phyloP scores from a whole-genome alignment of 805 yeast species.

The Isabelozyma gotoi region DNA sequence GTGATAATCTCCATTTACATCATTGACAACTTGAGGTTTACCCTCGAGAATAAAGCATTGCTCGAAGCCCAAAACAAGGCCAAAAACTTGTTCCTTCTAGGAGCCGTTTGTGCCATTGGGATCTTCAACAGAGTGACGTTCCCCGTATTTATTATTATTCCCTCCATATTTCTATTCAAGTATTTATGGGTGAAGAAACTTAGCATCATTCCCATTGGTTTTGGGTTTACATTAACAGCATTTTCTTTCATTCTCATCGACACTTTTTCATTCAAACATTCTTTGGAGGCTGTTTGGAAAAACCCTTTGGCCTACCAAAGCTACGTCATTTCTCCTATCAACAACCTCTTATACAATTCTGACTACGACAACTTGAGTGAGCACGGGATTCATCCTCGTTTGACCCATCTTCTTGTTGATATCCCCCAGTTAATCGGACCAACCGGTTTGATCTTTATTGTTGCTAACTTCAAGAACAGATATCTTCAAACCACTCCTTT shows the following conservation, averaged over 20 bases:
- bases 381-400: conserved; percentile 84
- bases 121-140: conserved; percentile 85
- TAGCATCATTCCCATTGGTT: conserved; percentile 26
- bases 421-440: conserved; percentile 87
- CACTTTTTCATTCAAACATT: conserved; percentile 40
- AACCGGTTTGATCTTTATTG: conserved; percentile 46
- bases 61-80: background rate
- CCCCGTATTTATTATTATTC: conserved; percentile 68
- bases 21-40: conserved; percentile 42
- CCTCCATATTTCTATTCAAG: conserved; percentile 47
- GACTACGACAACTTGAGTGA: conserved; percentile 53
- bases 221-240: conserved; percentile 37
- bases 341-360: conserved; percentile 73
- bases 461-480: conserved; percentile 30
- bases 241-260: conserved; percentile 49
- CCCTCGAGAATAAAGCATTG: conserved; percentile 9
- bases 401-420: conserved; percentile 72
- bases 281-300: conserved; percentile 3
- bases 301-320: conserved; percentile 15
- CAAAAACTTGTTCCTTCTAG: conserved; percentile 34
- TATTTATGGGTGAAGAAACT: conserved; percentile 38
- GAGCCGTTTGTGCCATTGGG: conserved; percentile 59
- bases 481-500: conserved; percentile 56
- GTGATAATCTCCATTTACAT: conserved; percentile 51
- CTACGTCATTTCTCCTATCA: conserved; percentile 68